Conservation (phyloP, 2,329 filamentous ascomycete species). For the Scedosporium apiospermum region DNA sequence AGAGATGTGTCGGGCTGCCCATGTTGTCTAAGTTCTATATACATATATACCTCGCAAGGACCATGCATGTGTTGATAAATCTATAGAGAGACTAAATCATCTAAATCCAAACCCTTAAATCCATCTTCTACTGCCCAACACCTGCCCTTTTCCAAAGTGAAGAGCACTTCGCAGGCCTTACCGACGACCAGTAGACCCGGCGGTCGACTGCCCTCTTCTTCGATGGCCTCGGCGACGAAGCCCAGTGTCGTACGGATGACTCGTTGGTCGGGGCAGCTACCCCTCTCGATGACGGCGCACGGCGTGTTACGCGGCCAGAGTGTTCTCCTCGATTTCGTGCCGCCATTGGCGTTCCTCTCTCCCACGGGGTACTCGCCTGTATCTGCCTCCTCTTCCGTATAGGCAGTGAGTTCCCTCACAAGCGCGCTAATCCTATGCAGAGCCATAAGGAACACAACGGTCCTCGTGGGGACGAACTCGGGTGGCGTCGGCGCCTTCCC, state of each 20-base stretch:
- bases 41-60: not conserved
- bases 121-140: constrained; percentile 85
- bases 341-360: constrained; percentile 19
- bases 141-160: constrained; percentile 43
- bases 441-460: constrained; percentile 92
- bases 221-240: constrained; percentile 71
- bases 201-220: constrained; percentile 79
- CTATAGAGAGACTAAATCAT: constrained; percentile 11
- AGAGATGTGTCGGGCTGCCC: not conserved
- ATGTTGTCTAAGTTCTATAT: not conserved
- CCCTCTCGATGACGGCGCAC: constrained; percentile 86
- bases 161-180: constrained; percentile 69
- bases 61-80: not conserved
- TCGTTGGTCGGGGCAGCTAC: constrained; percentile 87
- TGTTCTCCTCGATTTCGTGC: constrained; percentile 17
- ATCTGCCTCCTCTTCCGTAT: constrained; percentile 20
- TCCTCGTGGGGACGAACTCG: constrained; percentile 64
- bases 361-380: constrained; percentile 19
- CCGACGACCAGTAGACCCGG: constrained; percentile 85
- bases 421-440: constrained; percentile 73
- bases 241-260: constrained; percentile 82
- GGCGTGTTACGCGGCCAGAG: constrained; percentile 71
- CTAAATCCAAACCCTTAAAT: constrained; percentile 60
- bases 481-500: constrained; percentile 76
- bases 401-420: constrained; percentile 56